These are phyloP conservation scores for Ogataea minuta DNA, from an alignment of 805 yeast species.

Conservation along the genomic window DNA sequence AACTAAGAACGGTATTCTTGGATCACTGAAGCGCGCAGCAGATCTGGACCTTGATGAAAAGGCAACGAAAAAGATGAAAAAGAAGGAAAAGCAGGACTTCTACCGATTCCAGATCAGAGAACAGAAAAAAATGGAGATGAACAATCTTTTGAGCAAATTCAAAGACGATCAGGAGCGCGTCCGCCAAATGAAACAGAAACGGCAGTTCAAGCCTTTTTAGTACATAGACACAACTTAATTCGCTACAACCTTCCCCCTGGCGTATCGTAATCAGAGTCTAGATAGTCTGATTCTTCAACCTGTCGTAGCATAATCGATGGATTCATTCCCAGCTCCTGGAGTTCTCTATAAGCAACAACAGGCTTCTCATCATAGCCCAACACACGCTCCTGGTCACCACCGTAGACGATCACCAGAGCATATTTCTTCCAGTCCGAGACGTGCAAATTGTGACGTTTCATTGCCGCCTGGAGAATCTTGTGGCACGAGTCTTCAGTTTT, in stretches of 20 bases:
- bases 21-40: conserved; percentile 37
- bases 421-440: conserved; percentile 84
- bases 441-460: conserved; percentile 77
- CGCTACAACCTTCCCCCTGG: conserved; percentile 42
- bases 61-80: conserved; percentile 53
- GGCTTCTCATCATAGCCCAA: conserved; percentile 86
- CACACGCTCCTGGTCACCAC: conserved; percentile 86
- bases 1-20: conserved; percentile 69
- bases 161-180: conserved; percentile 89
- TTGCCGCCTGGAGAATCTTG: conserved; percentile 82
- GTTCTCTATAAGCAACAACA: conserved; percentile 76
- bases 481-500: conserved; percentile 90
- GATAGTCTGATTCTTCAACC: conserved; percentile 52
- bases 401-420: conserved; percentile 85
- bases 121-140: conserved; percentile 88
- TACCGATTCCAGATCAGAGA: conserved; percentile 96
- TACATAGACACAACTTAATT: not conserved
- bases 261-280: conserved; percentile 29
- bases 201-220: conserved; percentile 80
- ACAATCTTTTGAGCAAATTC: conserved; percentile 77
- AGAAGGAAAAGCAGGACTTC: conserved; percentile 83
- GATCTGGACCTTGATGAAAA: conserved; percentile 35
- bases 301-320: conserved; percentile 93
- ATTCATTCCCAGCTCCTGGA: conserved; percentile 79
- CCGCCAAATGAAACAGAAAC: conserved; percentile 71